Evolutionary conservation across 768 basidiomycete genomes (phyloP), one percentile per base, ranked within the genome.

Genomic region (Clathrus columnatus): DNA sequence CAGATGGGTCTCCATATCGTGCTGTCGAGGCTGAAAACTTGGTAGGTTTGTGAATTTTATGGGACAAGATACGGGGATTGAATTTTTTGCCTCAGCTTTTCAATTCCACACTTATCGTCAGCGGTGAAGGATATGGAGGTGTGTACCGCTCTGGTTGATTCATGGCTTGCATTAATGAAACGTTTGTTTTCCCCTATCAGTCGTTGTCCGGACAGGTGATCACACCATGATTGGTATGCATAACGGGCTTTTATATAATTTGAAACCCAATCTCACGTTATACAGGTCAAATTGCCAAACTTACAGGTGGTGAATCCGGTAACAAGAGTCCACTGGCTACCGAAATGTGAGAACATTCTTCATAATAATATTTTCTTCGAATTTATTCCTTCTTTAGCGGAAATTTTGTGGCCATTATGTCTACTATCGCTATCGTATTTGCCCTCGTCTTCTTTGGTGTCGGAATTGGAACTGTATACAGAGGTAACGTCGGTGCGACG

Each of bases 101-200:
- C 68, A 84, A 84, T 61, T 84, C 82, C 4, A 84, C 83, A 3
- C 70, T 84, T 10, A 68, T 84, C 10, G 80, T 85, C 56, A 84
- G 83, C 61, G 83, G 84, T n/a, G 83, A 85, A 72, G 84, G 70
- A 56, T 84, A 80, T 77, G 83, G 83, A 56, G 65, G 82, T 82
- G 62, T 63, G 79, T 71, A 27, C 41, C 17, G 17, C 3, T 44
- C 29, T 24, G 36, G 14, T 36, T 36, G 27, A 46, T 30, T 55
- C 24, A 23, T 27, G 32, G 41, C 46, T 42, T 47, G 20, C 23
- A 14, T 48, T 17, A n/a, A n/a, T n/a, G n/a, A n/a, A n/a, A 17
- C 54, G 24, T 44, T 23, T 55, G 54, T 27, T 24, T 26, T 36
- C 41, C 20, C 36, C 48, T 49, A 29, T 7, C 54, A 83, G 83